These are phyloP conservation scores for Gnomoniopsis smithogilvyi DNA, from an alignment of 2,329 filamentous ascomycete genomes.

Conservation along the genomic window DNA sequence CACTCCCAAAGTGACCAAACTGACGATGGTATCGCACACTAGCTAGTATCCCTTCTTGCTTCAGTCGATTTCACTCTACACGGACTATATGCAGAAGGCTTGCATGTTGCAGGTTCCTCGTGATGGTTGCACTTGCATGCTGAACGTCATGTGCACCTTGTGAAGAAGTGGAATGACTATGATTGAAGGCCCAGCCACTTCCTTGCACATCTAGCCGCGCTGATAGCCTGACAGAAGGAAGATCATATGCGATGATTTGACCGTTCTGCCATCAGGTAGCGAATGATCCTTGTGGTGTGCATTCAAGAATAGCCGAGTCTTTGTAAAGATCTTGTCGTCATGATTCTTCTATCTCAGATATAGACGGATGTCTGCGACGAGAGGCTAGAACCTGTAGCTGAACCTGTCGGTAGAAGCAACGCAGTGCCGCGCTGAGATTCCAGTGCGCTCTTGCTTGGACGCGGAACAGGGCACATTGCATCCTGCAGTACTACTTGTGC, in stretches of 20 bases:
- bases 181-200: background rate
- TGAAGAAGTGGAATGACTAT: background rate
- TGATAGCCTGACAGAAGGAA: background rate
- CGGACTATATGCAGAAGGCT: background rate
- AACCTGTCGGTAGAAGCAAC: background rate
- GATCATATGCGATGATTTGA: too few relatives aligned
- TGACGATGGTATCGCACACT: too few relatives aligned
- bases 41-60: background rate
- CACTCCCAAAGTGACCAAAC: too few relatives aligned
- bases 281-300: too few relatives aligned
- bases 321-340: too few relatives aligned
- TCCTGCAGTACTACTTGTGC: background rate
- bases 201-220: background rate
- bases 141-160: background rate
- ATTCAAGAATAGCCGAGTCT: too few relatives aligned
- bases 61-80: background rate
- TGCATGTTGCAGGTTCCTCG: background rate
- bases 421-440: background rate
- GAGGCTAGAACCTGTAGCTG: too few relatives aligned
- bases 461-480: background rate
- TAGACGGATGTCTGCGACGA: too few relatives aligned
- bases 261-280: too few relatives aligned
- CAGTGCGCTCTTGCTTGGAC: background rate
- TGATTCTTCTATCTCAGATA: too few relatives aligned
- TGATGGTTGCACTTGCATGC: background rate